Conservation (phyloP, 2,329 filamentous ascomycete species). For the Hawksworthiomyces lignivorus region DNA sequence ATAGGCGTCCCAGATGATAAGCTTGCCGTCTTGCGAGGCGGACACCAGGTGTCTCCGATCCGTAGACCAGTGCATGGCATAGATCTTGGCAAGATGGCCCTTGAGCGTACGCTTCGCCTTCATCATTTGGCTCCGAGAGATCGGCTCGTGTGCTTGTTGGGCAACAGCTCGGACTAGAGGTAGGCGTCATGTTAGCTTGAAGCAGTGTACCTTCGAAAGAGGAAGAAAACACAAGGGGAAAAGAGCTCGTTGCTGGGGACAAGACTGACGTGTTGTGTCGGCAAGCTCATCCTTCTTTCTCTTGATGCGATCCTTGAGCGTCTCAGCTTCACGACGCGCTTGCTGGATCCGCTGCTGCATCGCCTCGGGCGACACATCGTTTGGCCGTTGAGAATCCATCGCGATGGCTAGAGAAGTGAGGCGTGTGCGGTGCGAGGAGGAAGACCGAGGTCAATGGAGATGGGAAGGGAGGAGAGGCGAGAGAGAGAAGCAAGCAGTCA, state of each 20-base stretch:
- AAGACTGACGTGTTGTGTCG: conserved; percentile 84
- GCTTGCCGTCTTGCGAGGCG: conserved; percentile 96
- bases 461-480: conserved; percentile 12
- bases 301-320: conserved; percentile 97
- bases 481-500: too few species aligned
- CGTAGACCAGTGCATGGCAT: conserved; percentile 99
- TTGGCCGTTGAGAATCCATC: conserved; percentile 52
- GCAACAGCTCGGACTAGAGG: conserved; percentile 79
- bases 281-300: conserved; percentile 99
- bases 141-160: conserved; percentile 81
- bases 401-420: conserved; percentile 15
- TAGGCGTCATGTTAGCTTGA: too few species aligned
- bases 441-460: conserved; percentile 4
- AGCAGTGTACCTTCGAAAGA: too few species aligned
- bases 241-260: conserved; percentile 6
- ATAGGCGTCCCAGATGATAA: conserved; percentile 99
- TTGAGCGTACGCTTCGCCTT: conserved; percentile 95
- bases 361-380: conserved; percentile 61
- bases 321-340: conserved; percentile 94
- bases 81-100: conserved; percentile 97
- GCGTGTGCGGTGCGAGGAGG: too few species aligned
- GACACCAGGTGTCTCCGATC: conserved; percentile 95
- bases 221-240: conserved; percentile 5
- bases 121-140: conserved; percentile 89
- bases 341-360: conserved; percentile 92